Evolutionary conservation across 805 yeast species (phyloP).

Genomic region (Wickerhamiella brachini): DNA sequence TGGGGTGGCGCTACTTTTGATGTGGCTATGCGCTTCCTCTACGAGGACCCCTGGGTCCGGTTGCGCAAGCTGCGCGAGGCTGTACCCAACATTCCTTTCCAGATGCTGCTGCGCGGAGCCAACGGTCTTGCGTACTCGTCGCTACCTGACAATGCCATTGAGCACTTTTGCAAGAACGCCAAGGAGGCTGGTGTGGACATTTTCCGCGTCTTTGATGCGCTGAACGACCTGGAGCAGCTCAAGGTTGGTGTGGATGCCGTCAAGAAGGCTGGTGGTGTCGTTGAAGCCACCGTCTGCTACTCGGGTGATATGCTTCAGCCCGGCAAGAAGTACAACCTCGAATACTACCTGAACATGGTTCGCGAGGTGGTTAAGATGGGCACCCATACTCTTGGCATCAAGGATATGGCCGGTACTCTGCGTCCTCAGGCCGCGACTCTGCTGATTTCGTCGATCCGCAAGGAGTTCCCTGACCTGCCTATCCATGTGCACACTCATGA

Average conservation of each 20-base stretch:
- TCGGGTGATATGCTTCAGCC: constrained; percentile 97
- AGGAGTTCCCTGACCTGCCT: constrained; percentile 81
- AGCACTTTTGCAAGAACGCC: constrained; percentile 90
- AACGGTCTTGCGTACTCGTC: constrained; percentile 98
- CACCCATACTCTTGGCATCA: constrained; percentile 91
- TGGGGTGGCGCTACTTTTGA: constrained; percentile 99
- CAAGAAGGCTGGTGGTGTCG: constrained; percentile 96
- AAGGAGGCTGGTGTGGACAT: constrained; percentile 93
- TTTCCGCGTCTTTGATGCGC: constrained; percentile 94
- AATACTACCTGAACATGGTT: constrained; percentile 70
- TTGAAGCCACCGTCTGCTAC: constrained; percentile 96
- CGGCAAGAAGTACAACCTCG: constrained; percentile 90
- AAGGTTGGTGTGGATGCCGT: constrained; percentile 97
- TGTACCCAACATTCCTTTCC: constrained; percentile 98
- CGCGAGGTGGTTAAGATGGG: constrained; percentile 84
- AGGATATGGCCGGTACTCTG: constrained; percentile 99
- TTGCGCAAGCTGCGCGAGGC: constrained; percentile 71
- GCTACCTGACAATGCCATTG: constrained; percentile 95
- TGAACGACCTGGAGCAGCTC: constrained; percentile 91
- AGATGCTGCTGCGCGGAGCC: constrained; percentile 98
- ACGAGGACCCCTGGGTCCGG: constrained; percentile 98
- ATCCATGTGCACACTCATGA: constrained; percentile 99
- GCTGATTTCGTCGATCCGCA: constrained; percentile 69
- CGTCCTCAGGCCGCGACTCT: constrained; percentile 86
- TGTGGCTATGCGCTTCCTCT: constrained; percentile 94